Percentiles rank a stretch among this genome's conserved stretches.
Evolutionary conservation across 768 basidiomycete genomes (phyloP).

Genomic region (Pilatotrama ljubarskyi): DNA sequence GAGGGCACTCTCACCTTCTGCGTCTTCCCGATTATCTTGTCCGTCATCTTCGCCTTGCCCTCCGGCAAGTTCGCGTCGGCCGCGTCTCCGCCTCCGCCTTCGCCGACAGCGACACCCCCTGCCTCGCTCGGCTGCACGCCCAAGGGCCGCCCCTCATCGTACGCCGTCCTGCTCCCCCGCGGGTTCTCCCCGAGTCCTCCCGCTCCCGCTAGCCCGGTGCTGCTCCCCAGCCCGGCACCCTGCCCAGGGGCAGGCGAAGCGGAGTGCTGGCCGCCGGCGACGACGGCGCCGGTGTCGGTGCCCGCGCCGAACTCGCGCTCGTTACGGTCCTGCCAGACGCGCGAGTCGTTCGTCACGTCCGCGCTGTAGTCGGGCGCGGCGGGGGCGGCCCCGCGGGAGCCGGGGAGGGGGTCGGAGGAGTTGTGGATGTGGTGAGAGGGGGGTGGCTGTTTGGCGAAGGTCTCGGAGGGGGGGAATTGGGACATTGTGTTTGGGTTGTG

Average conservation of each 20-base stretch:
- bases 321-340: constrained; percentile 25
- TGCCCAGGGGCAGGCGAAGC: neutral
- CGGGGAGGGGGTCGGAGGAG: constrained; percentile 50
- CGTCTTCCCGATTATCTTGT: constrained; percentile 60
- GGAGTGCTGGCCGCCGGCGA: constrained; percentile 26
- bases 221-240: neutral
- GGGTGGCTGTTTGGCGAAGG: constrained; percentile 22
- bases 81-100: constrained; percentile 24
- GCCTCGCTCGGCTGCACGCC: constrained; percentile 37
- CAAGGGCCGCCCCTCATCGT: constrained; percentile 34
- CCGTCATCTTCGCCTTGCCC: constrained; percentile 45
- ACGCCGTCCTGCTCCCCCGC: neutral
- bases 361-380: constrained; percentile 40
- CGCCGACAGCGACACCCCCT: constrained; percentile 41
- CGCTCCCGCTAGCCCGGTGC: neutral
- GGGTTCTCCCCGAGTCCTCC: neutral
- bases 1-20: constrained; percentile 44
- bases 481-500: constrained; percentile 10
- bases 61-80: constrained; percentile 34
- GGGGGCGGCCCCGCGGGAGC: constrained; percentile 31
- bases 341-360: constrained; percentile 38
- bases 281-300: constrained; percentile 22
- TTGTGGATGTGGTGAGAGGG: constrained; percentile 49
- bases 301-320: constrained; percentile 25
- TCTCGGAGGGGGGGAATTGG: constrained; percentile 1